Percentiles rank a stretch among this genome's conserved stretches.
Conservation (phyloP, 169 alveolate species). For the Plasmodium yoelii region DNA sequence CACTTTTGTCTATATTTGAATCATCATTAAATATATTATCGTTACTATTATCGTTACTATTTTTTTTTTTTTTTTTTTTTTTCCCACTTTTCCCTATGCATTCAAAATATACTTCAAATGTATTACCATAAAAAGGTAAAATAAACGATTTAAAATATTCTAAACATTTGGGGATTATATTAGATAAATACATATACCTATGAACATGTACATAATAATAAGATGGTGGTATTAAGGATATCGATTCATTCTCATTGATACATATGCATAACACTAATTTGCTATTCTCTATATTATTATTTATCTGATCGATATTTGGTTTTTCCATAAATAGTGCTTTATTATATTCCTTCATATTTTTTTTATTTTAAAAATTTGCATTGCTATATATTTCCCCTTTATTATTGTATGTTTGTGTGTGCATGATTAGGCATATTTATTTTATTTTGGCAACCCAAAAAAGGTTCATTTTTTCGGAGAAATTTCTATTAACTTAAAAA, state of each 20-base stretch:
- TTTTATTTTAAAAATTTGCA: background rate
- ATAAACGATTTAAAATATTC: constrained; percentile 63
- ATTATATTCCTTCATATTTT: constrained; percentile 21
- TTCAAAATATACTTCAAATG: constrained; percentile 66
- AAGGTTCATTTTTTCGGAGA: too few relatives aligned
- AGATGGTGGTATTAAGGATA: constrained; percentile 41
- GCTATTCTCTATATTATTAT: constrained; percentile 38
- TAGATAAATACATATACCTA: constrained; percentile 66
- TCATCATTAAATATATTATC: background rate
- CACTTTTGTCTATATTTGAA: background rate
- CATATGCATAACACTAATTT: constrained; percentile 50
- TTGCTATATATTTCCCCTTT: too few relatives aligned
- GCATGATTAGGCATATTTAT: too few relatives aligned
- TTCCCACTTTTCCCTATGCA: background rate
- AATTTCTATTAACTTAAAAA: too few relatives aligned
- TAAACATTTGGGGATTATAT: constrained; percentile 65
- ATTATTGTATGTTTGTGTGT: too few relatives aligned
- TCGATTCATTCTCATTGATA: constrained; percentile 43
- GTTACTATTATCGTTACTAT: constrained; percentile 5
- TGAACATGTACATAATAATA: constrained; percentile 52
- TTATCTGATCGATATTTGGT: constrained; percentile 46
- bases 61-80: background rate
- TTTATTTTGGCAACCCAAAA: too few relatives aligned
- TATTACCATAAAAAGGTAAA: constrained; percentile 58
- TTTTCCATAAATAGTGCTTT: constrained; percentile 20